Evolutionary conservation across 2,329 filamentous ascomycete species (phyloP).

Genomic region (Beauveria sp.): DNA sequence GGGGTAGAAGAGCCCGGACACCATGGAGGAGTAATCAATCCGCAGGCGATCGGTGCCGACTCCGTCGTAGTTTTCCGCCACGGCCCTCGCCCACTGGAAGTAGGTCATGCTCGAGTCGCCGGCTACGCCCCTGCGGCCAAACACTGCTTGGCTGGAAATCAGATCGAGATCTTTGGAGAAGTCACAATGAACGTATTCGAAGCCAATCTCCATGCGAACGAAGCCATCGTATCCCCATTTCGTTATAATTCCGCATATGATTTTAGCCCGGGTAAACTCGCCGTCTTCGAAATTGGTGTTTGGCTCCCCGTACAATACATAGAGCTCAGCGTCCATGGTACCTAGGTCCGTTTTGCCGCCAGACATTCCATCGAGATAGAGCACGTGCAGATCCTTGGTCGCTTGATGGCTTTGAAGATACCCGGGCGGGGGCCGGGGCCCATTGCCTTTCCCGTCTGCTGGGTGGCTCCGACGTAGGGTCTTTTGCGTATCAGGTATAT

Average conservation of each 20-base stretch:
- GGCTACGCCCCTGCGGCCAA: constrained; percentile 15
- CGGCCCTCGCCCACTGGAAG: constrained; percentile 35
- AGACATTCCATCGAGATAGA: constrained; percentile 65
- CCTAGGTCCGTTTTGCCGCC: constrained; percentile 59
- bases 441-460: neutral
- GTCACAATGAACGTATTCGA: constrained; percentile 62
- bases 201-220: constrained; percentile 61
- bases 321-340: constrained; percentile 61
- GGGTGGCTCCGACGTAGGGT: neutral
- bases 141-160: constrained; percentile 24
- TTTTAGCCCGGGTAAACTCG: constrained; percentile 45
- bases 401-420: constrained; percentile 62
- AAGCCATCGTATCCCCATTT: constrained; percentile 56
- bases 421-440: constrained; percentile 26
- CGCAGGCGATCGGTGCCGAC: constrained; percentile 33
- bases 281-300: constrained; percentile 24
- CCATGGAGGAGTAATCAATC: constrained; percentile 43
- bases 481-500: neutral
- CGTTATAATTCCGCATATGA: constrained; percentile 47
- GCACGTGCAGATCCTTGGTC: constrained; percentile 46
- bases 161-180: constrained; percentile 41
- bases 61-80: constrained; percentile 37
- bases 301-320: constrained; percentile 38
- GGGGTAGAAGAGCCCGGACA: constrained; percentile 44
- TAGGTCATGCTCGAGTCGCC: constrained; percentile 20